These are phyloP conservation scores for Pleurotus tuber-regium DNA, from an alignment of 768 basidiomycete genomes.

Conservation along the genomic window DNA sequence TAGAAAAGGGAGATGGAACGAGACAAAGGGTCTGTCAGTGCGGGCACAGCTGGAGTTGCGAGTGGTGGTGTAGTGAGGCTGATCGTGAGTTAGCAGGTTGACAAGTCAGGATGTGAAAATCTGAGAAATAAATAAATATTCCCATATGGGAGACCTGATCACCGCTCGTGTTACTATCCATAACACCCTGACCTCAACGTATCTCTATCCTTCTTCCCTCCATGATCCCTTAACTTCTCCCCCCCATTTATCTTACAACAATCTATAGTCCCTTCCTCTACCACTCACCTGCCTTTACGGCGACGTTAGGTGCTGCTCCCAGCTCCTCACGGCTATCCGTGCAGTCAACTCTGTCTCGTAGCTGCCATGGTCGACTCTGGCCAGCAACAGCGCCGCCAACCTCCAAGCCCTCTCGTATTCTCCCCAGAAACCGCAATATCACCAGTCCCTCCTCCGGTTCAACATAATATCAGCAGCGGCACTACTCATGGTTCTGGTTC, in stretches of 20 bases:
- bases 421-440: conserved; percentile 63
- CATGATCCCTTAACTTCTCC: conserved; percentile 25
- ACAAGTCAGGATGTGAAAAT: not conserved
- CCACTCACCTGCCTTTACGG: conserved; percentile 11
- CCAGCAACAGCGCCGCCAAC: conserved; percentile 49
- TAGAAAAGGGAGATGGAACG: not conserved
- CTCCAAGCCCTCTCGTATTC: conserved; percentile 81
- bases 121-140: not conserved
- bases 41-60: not conserved
- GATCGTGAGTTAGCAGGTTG: not conserved
- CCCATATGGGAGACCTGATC: not conserved
- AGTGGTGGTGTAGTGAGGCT: not conserved
- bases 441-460: conserved; percentile 44
- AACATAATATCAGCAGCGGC: conserved; percentile 34
- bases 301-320: conserved; percentile 15
- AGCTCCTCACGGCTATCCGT: conserved; percentile 11
- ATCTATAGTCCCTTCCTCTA: conserved; percentile 18
- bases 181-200: conserved; percentile 8
- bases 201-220: conserved; percentile 14
- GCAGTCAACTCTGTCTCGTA: conserved; percentile 15
- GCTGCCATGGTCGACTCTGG: conserved; percentile 49
- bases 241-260: conserved; percentile 19
- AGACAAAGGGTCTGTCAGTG: not conserved
- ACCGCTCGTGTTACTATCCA: conserved; percentile 10
- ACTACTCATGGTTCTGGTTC: conserved; percentile 47